These are phyloP conservation scores for Tylopilus cervinicoccineus DNA, from an alignment of 768 basidiomycete species.

Conservation along the genomic window DNA sequence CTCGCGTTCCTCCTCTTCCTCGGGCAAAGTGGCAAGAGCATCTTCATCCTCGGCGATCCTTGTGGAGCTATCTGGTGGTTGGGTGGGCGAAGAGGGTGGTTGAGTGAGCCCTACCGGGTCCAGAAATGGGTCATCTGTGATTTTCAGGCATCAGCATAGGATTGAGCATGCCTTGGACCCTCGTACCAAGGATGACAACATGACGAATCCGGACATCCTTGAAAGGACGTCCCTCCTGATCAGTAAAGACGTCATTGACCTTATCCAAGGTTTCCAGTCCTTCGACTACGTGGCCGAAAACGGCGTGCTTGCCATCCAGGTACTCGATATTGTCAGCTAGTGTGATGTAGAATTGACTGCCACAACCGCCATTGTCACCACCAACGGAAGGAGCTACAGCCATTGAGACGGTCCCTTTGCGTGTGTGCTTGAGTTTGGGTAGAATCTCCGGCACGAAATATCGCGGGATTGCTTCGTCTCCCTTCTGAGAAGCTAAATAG, in stretches of 20 bases:
- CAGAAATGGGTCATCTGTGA: conserved; percentile 87
- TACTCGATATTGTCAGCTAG: conserved; percentile 89
- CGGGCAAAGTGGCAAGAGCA: conserved; percentile 73
- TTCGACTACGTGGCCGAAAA: conserved; percentile 95
- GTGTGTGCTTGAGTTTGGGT: conserved; percentile 77
- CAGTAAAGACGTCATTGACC: conserved; percentile 87
- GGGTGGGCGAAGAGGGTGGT: conserved; percentile 73
- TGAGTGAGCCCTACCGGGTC: conserved; percentile 76
- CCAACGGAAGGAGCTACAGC: conserved; percentile 84
- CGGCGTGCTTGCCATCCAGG: conserved; percentile 89
- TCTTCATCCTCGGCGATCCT: conserved; percentile 97
- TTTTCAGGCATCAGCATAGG: conserved; percentile 1
- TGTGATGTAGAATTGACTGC: conserved; percentile 96
- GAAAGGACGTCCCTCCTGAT: conserved; percentile 84
- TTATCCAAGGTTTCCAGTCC: conserved; percentile 89
- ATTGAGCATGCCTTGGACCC: not conserved
- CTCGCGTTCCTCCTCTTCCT: conserved; percentile 78
- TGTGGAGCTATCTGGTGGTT: conserved; percentile 79
- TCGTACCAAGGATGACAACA: conserved; percentile 86
- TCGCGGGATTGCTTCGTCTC: conserved; percentile 44
- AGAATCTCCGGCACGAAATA: conserved; percentile 86
- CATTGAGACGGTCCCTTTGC: conserved; percentile 93
- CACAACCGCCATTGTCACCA: conserved; percentile 72
- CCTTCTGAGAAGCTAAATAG: conserved; percentile 49
- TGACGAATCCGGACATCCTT: conserved; percentile 95